Percentiles rank a stretch among this genome's conserved stretches.
Evolutionary conservation across 148 eudicot species (phyloP).

Genomic region (Talinum fruticosum): DNA sequence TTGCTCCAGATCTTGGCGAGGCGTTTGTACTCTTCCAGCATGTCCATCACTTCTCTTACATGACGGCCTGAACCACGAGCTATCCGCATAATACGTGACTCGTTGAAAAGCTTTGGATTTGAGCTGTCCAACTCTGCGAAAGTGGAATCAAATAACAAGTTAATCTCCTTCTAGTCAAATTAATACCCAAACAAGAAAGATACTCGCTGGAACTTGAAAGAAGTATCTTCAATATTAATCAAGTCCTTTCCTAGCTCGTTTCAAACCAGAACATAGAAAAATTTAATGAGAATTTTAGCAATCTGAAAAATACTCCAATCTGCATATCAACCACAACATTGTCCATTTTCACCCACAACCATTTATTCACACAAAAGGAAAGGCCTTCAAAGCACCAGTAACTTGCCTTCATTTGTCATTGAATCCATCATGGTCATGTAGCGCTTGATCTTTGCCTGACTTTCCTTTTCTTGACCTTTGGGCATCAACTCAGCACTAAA

Average conservation of each 20-base stretch:
- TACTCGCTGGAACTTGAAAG: background rate
- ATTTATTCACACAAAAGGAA: background rate
- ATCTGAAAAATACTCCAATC: background rate
- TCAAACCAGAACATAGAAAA: background rate
- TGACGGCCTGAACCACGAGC: constrained; percentile 78
- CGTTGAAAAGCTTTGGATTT: constrained; percentile 66
- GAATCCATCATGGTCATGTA: constrained; percentile 23
- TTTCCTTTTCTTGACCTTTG: constrained; percentile 82
- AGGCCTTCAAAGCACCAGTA: background rate
- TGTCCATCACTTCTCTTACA: constrained; percentile 53
- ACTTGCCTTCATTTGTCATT: constrained; percentile 47
- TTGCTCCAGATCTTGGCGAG: constrained; percentile 77
- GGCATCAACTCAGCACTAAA: constrained; percentile 84
- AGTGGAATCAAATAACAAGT: background rate
- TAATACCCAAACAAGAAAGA: background rate
- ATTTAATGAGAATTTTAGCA: background rate
- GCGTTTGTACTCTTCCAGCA: constrained; percentile 70
- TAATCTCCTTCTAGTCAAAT: background rate
- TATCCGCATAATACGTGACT: constrained; percentile 70
- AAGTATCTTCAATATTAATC: background rate
- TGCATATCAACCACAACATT: background rate
- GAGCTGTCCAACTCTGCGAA: constrained; percentile 72
- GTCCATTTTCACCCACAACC: background rate
- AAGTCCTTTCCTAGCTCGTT: background rate
- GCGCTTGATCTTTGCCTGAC: constrained; percentile 17